Percentiles rank a stretch among this genome's conserved stretches.
These are phyloP conservation scores for Naematelia encephala DNA, from an alignment of 768 basidiomycete genomes.

Conservation along the genomic window DNA sequence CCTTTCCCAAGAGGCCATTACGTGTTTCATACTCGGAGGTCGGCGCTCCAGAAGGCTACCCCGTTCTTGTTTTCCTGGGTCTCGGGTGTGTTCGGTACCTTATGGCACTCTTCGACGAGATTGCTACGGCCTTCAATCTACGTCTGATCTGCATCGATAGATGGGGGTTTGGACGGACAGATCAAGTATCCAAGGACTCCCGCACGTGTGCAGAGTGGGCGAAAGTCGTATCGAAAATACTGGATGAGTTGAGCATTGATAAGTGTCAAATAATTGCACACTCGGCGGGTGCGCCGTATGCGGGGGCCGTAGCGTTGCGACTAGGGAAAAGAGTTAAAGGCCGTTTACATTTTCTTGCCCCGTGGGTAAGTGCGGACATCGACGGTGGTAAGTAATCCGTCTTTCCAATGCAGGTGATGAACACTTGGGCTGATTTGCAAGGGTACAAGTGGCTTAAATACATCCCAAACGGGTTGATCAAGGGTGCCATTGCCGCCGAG, in stretches of 20 bases:
- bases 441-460: slow-evolving; percentile 97
- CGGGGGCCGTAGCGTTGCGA: slow-evolving; percentile 77
- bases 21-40: slow-evolving; percentile 91
- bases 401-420: not conserved
- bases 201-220: slow-evolving; percentile 89
- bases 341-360: slow-evolving; percentile 81
- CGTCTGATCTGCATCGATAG: slow-evolving; percentile 92
- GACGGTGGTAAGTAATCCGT: slow-evolving; percentile 67
- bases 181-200: slow-evolving; percentile 58
- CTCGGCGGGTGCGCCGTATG: slow-evolving; percentile 92
- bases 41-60: slow-evolving; percentile 77
- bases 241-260: slow-evolving; percentile 71
- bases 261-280: slow-evolving; percentile 90
- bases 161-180: slow-evolving; percentile 88
- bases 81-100: slow-evolving; percentile 91
- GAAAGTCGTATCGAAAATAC: slow-evolving; percentile 80
- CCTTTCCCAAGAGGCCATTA: slow-evolving; percentile 71
- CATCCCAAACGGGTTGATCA: slow-evolving; percentile 85
- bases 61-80: slow-evolving; percentile 87
- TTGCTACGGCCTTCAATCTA: slow-evolving; percentile 81
- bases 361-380: slow-evolving; percentile 84
- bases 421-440: slow-evolving; percentile 42
- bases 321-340: slow-evolving; percentile 73
- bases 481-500: slow-evolving; percentile 93
- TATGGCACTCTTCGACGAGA: slow-evolving; percentile 92